These are phyloP conservation scores for Polychytrium aggregatum DNA, from an alignment of 192 early-diverging fungal species.

Conservation along the genomic window DNA sequence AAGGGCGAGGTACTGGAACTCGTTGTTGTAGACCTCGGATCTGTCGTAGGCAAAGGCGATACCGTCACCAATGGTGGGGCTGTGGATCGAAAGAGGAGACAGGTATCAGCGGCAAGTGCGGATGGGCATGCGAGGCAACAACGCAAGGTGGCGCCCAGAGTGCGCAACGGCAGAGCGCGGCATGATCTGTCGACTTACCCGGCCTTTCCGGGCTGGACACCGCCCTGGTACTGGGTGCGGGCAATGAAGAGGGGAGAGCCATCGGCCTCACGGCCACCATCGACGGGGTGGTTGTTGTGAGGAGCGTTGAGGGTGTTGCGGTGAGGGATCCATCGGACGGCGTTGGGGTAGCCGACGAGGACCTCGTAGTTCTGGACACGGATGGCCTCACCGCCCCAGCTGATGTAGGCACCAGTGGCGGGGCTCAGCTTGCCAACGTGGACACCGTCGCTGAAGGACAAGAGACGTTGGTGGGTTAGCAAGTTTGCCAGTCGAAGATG, in stretches of 20 bases:
- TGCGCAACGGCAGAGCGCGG: no score
- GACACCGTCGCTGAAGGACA: conserved; percentile 12
- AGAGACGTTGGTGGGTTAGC: neutral
- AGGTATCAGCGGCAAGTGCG: no score
- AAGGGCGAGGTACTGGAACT: no score
- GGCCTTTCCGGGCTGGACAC: conserved; percentile 36
- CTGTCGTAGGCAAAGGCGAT: no score
- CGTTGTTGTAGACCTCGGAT: no score
- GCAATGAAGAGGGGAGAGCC: conserved; percentile 47
- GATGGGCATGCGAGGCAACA: no score
- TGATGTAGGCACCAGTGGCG: conserved; percentile 29
- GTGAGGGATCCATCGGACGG: conserved; percentile 40
- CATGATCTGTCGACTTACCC: no score
- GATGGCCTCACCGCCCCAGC: conserved; percentile 44
- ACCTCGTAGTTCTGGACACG: conserved; percentile 39
- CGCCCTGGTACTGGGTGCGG: conserved; percentile 36
- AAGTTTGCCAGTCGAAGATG: neutral
- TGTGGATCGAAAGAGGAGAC: no score
- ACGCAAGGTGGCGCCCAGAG: no score
- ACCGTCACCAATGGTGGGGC: no score
- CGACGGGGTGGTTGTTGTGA: conserved; percentile 29
- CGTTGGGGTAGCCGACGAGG: conserved; percentile 46
- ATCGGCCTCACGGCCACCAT: conserved; percentile 46
- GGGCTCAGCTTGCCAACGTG: conserved; percentile 23
- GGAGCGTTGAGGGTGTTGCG: conserved; percentile 26